Evolutionary conservation across 305 asterid species (phyloP).

Genomic region (Fraxinus paxiana): DNA sequence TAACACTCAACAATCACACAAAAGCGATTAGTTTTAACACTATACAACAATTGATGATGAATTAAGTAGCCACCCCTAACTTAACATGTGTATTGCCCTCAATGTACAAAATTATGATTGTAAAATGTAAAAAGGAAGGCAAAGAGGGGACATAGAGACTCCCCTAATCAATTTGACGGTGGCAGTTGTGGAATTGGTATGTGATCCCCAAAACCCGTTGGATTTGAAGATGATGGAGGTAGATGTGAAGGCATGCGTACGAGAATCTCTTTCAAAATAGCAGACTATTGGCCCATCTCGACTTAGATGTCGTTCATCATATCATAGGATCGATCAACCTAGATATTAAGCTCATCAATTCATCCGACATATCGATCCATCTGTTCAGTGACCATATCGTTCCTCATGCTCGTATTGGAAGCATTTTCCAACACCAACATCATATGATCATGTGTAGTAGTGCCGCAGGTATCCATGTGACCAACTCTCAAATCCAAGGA

Average conservation of each 20-base stretch:
- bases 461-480: neutral
- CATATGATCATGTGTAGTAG: neutral
- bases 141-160: neutral
- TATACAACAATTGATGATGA: neutral
- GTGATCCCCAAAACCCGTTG: neutral
- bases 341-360: neutral
- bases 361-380: neutral
- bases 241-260: neutral
- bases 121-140: neutral
- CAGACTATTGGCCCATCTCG: neutral
- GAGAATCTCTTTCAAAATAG: neutral
- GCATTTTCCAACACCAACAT: neutral
- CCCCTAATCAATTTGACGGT: neutral
- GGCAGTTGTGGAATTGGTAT: neutral
- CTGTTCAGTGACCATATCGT: neutral
- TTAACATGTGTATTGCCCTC: neutral
- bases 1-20: neutral
- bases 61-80: neutral
- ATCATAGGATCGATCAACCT: neutral
- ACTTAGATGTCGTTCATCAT: neutral
- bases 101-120: neutral
- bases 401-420: neutral
- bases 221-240: neutral
- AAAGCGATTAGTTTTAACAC: neutral
- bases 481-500: neutral